These are phyloP conservation scores for Entrophospora sp. DNA, from an alignment of 192 early-diverging fungal species.

Conservation along the genomic window DNA sequence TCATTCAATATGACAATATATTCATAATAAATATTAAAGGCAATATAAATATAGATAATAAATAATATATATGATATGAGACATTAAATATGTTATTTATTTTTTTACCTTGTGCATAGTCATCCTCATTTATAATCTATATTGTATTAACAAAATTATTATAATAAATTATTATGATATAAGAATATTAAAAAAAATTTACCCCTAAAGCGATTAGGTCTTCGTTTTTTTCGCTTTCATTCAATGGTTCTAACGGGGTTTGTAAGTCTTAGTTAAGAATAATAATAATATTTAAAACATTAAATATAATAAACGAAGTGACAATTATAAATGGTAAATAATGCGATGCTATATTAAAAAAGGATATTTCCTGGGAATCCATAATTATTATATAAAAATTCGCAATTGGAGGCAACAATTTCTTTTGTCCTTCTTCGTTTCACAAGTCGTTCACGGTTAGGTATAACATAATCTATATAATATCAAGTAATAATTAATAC, in stretches of 20 bases:
- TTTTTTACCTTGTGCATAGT: too few relatives aligned
- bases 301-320: neutral
- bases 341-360: neutral
- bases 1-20: neutral
- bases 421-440: neutral
- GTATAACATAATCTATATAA: neutral
- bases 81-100: too few relatives aligned
- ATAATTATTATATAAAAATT: neutral
- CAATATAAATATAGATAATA: too few relatives aligned
- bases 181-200: neutral
- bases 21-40: neutral
- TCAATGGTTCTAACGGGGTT: neutral
- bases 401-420: neutral
- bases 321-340: neutral
- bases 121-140: neutral
- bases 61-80: too few relatives aligned
- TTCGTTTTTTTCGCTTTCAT: neutral
- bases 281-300: neutral
- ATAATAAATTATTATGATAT: neutral
- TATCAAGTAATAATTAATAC: neutral
- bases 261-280: slow-evolving; percentile 15
- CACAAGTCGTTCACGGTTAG: neutral
- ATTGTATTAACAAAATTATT: neutral
- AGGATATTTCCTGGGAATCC: slow-evolving; percentile 22
- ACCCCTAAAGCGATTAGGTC: slow-evolving; percentile 16